phyloP scores from a whole-genome alignment of 2,329 filamentous ascomycete species.

The Acrocalymma vagum region DNA sequence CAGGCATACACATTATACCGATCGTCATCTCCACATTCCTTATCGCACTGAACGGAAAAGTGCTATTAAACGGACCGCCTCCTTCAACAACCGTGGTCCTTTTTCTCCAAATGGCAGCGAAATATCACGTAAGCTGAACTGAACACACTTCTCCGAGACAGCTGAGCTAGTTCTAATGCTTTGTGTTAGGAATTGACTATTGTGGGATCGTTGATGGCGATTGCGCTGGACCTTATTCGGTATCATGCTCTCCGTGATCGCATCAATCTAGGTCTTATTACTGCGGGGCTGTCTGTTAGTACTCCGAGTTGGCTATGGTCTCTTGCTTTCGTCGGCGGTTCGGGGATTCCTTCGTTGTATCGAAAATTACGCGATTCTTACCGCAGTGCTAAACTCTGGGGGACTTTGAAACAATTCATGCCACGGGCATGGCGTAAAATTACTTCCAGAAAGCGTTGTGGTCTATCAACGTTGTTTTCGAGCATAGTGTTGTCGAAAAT shows the following conservation, averaged over 20 bases:
- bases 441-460: too few relatives aligned
- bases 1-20: background rate
- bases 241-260: constrained; percentile 2
- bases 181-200: background rate
- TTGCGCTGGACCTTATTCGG: constrained; percentile 2
- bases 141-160: background rate
- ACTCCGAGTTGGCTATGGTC: constrained; percentile 1
- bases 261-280: background rate
- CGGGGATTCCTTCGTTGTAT: too few relatives aligned
- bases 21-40: background rate
- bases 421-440: too few relatives aligned
- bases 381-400: too few relatives aligned
- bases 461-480: too few relatives aligned
- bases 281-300: background rate
- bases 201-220: background rate
- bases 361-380: too few relatives aligned
- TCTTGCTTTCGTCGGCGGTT: background rate
- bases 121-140: constrained; percentile 3
- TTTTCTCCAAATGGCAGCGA: background rate
- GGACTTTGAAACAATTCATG: too few relatives aligned
- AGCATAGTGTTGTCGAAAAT: background rate
- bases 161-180: background rate
- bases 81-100: background rate
- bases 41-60: background rate
- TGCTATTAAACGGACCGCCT: constrained; percentile 1